These are phyloP conservation scores for Capsicum baccatum DNA, from an alignment of 257 asterid species.

Conservation along the genomic window DNA sequence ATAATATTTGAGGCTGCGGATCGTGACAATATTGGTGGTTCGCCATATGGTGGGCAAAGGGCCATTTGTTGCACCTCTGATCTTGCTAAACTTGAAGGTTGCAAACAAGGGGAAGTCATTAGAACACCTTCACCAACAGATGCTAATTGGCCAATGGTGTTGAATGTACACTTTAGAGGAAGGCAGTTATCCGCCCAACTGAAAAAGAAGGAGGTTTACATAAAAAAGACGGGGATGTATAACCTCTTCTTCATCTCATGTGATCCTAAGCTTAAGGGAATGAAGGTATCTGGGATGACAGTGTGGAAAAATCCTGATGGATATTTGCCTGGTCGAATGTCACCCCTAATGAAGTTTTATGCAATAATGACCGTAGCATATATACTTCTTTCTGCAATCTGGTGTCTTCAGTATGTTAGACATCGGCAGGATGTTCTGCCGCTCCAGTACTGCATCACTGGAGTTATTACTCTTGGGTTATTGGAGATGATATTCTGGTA, in stretches of 20 bases:
- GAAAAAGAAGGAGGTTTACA: slow-evolving; percentile 71
- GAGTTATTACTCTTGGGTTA: slow-evolving; percentile 89
- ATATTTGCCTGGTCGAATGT: slow-evolving; percentile 96
- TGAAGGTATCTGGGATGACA: slow-evolving; percentile 83
- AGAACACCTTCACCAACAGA: slow-evolving; percentile 66
- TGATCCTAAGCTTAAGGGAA: slow-evolving; percentile 84
- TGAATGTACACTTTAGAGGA: slow-evolving; percentile 71
- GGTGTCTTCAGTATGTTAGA: slow-evolving; percentile 88
- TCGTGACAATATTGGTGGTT: slow-evolving; percentile 94
- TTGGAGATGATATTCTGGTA: slow-evolving; percentile 95
- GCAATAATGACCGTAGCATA: slow-evolving; percentile 74
- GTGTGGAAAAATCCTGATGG: slow-evolving; percentile 95
- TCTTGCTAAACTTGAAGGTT: slow-evolving; percentile 95
- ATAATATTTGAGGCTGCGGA: slow-evolving; percentile 88
- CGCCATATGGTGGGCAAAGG: slow-evolving; percentile 98
- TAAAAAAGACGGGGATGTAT: slow-evolving; percentile 89
- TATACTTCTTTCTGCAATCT: slow-evolving; percentile 66
- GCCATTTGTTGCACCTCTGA: slow-evolving; percentile 96
- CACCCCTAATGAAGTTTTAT: slow-evolving; percentile 89
- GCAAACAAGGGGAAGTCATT: slow-evolving; percentile 90
- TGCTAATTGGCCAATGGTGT: slow-evolving; percentile 74
- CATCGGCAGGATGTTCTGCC: slow-evolving; percentile 83
- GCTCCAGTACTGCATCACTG: slow-evolving; percentile 90
- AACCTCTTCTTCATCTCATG: slow-evolving; percentile 94
- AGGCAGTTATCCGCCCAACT: slow-evolving; percentile 61